Conservation (phyloP, 805 yeast genomes). For the Starmera amethionina region DNA sequence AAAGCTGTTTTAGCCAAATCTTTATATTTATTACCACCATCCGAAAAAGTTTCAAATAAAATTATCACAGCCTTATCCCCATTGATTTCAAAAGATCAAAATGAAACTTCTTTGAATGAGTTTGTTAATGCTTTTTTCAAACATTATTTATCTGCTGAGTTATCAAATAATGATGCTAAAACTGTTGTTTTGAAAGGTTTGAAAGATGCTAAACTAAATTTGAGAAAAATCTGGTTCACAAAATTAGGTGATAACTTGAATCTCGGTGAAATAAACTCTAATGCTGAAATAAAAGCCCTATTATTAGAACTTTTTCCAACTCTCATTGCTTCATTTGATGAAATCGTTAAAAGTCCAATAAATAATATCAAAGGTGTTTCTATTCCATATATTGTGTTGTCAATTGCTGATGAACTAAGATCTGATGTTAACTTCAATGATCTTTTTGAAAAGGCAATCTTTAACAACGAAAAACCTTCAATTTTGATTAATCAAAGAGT, state of each 20-base stretch:
- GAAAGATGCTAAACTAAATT: conserved; percentile 48
- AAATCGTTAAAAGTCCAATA: conserved; percentile 42
- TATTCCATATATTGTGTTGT: conserved; percentile 42
- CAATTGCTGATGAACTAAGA: conserved; percentile 14
- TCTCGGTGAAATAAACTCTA: not conserved
- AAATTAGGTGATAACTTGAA: conserved; percentile 31
- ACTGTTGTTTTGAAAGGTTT: conserved; percentile 40
- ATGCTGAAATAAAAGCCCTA: conserved; percentile 7
- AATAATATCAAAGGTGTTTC: conserved; percentile 32
- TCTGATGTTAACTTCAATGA: conserved; percentile 17
- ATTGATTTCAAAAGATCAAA: conserved; percentile 62
- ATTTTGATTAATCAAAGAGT: conserved; percentile 37
- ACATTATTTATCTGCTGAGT: conserved; percentile 28
- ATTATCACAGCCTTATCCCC: conserved; percentile 37
- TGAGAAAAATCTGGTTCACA: conserved; percentile 61
- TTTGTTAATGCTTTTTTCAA: conserved; percentile 39
- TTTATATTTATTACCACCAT: conserved; percentile 22
- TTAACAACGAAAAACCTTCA: conserved; percentile 33
- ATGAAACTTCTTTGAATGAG: conserved; percentile 50
- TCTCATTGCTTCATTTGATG: conserved; percentile 26
- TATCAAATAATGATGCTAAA: conserved; percentile 12
- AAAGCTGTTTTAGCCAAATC: conserved; percentile 43
- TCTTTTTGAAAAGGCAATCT: conserved; percentile 25
- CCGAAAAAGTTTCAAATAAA: conserved; percentile 22
- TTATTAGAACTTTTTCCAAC: conserved; percentile 16